Evolutionary conservation across 208 protist species (phyloP), one percentile per base, ranked within the genome.

Genomic region (Acanthamoeba triangularis): DNA sequence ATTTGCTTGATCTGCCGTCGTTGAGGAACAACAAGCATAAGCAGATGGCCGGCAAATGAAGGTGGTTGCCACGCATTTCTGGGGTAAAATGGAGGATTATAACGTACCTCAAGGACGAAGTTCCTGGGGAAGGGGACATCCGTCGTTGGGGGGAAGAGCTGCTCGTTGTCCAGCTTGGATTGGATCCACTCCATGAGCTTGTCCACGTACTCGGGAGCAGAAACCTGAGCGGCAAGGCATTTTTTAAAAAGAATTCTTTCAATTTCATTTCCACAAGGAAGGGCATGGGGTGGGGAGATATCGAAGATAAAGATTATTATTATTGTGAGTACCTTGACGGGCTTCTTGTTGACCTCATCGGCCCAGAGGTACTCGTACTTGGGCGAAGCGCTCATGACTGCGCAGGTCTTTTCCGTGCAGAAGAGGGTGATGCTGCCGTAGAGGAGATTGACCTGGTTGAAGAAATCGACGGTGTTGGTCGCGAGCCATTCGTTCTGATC

Each of bases 401-500:
- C 98, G 95, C 99, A 99, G 20, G 95, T 98, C 63, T 97, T 96
- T 25, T 94, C 94, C 25, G 99, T 99, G 98, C 99, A 99, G 96
- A 99, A 99, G 96, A 99, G 99, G n/a, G 99, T 99, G 63, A 99
- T 98, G 2, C 99, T 99, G 85, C 99, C 99, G 96, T 99, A 99
- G 33, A 99, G 96, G 67, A 99, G 98, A 95, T 99, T 99, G 13
- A 99, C 99, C 91, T 99, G 99, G 97, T 99, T 99, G 98, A 99
- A 99, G 96, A 99, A 99, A 96, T 99, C 99, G 7, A 99, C 59
- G 82, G 76, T 99, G 97, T 99, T 99, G 8, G 99, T 99, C 10
- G 99, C 99, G 25, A 99, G 98, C 99, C 99, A 99, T 96, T 99
- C 99, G 95, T 99, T 99, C 23, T 99, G 82, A 90, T 99, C 99